These are phyloP conservation scores for Fraxinus velutina DNA, from an alignment of 305 asterid species.

Conservation along the genomic window DNA sequence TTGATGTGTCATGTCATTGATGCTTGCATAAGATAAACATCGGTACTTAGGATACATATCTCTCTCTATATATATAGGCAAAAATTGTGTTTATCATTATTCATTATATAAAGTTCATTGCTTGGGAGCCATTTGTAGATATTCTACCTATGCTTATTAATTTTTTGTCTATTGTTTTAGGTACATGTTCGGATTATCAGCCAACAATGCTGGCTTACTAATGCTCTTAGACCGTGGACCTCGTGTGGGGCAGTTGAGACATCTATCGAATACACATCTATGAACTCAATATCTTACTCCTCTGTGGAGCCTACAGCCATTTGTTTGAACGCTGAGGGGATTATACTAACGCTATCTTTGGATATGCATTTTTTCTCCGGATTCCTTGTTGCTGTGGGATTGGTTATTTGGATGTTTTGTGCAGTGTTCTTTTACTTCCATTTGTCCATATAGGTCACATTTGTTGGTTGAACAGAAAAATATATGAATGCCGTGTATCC, in stretches of 20 bases:
- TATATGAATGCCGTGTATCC: not conserved
- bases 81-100: not conserved
- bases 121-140: constrained; percentile 1
- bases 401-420: constrained; percentile 34
- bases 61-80: not conserved
- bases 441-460: constrained; percentile 30
- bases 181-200: constrained; percentile 69
- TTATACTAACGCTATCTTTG: constrained; percentile 15
- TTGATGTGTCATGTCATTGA: not conserved
- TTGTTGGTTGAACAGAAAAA: constrained; percentile 28
- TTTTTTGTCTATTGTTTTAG: constrained; percentile 36
- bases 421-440: constrained; percentile 37
- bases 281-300: constrained; percentile 27
- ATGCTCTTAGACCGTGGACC: constrained; percentile 71
- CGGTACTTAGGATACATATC: not conserved
- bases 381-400: constrained; percentile 31
- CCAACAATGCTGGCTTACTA: constrained; percentile 67
- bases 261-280: constrained; percentile 41
- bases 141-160: not conserved
- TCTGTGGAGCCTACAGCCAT: constrained; percentile 29
- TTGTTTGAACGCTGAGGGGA: constrained; percentile 20
- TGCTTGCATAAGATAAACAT: not conserved
- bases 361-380: constrained; percentile 26
- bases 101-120: not conserved
- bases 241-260: constrained; percentile 57